Evolutionary conservation across 2,329 filamentous ascomycete species (phyloP).

Genomic region (Cytospora piceicola): DNA sequence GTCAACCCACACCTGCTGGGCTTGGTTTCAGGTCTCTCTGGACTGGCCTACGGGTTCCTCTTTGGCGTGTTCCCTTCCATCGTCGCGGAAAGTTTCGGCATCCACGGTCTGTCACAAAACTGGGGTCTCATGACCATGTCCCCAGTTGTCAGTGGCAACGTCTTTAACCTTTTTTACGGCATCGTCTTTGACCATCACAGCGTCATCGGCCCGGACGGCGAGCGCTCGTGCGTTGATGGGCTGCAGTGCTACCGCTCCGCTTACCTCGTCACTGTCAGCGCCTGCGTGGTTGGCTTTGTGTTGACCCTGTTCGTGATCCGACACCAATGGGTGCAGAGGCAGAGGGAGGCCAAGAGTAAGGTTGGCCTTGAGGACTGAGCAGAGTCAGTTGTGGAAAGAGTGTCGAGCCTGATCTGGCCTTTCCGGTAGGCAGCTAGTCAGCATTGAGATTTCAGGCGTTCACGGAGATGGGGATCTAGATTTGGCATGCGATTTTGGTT

Average conservation of each 20-base stretch:
- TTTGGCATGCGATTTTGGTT: constrained; percentile 2
- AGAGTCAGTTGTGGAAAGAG: neutral
- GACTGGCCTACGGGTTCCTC: constrained; percentile 87
- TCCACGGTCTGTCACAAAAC: constrained; percentile 87
- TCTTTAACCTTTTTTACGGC: constrained; percentile 94
- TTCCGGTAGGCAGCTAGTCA: neutral
- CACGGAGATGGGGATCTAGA: neutral
- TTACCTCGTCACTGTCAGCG: constrained; percentile 76
- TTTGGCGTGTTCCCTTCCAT: constrained; percentile 94
- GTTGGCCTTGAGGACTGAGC: constrained; percentile 43
- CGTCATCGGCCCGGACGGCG: constrained; percentile 66
- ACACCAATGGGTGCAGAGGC: constrained; percentile 52
- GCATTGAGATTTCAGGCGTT: constrained; percentile 19
- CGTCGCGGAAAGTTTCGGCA: constrained; percentile 86
- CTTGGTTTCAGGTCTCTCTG: constrained; percentile 80
- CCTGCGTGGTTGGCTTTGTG: constrained; percentile 69
- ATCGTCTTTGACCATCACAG: constrained; percentile 81
- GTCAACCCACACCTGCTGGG: constrained; percentile 77
- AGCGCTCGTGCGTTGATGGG: constrained; percentile 76
- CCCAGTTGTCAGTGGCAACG: constrained; percentile 83
- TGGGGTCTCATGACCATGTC: constrained; percentile 95
- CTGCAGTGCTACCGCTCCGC: constrained; percentile 79
- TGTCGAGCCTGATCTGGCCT: neutral
- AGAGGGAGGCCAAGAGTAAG: constrained; percentile 44
- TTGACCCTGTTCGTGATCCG: constrained; percentile 74